Conservation (phyloP, 1,284 basidiomycete species). For the Sporisorium reilianum region DNA sequence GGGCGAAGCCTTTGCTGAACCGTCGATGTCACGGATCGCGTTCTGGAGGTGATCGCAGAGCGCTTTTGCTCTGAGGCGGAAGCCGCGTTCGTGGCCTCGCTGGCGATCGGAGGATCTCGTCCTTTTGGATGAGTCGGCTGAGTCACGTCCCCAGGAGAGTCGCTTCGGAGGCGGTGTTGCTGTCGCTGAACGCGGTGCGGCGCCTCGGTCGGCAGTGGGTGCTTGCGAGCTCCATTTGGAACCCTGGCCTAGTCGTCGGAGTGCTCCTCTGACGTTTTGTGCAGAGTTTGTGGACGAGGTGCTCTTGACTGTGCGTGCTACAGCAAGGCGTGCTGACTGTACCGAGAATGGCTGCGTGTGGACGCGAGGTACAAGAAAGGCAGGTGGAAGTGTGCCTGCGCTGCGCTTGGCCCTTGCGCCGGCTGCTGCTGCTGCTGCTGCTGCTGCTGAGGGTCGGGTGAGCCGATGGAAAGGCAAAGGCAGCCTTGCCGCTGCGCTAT, state of each 20-base stretch:
- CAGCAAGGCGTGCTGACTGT: background rate
- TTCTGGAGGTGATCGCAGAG: slow-evolving; percentile 12
- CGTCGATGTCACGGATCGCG: background rate
- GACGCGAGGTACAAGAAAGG: slow-evolving; percentile 23
- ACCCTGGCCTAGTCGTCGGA: slow-evolving; percentile 21
- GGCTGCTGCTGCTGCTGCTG: background rate
- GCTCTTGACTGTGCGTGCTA: slow-evolving; percentile 1
- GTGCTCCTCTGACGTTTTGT: slow-evolving; percentile 22
- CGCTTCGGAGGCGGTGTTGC: background rate
- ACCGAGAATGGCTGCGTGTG: slow-evolving; percentile 18
- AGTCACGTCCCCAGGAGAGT: background rate
- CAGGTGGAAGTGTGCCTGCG: slow-evolving; percentile 20
- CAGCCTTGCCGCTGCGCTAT: slow-evolving; percentile 14
- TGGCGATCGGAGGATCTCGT: background rate
- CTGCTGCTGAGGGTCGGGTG: background rate
- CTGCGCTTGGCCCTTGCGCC: background rate
- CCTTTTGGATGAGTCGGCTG: background rate
- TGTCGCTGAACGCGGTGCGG: background rate
- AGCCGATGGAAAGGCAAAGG: slow-evolving; percentile 12
- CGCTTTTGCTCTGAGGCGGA: slow-evolving; percentile 22
- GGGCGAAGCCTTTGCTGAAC: background rate
- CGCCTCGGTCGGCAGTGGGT: background rate
- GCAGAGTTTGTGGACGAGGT: slow-evolving; percentile 15
- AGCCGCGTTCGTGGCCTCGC: slow-evolving; percentile 15
- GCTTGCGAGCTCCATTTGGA: slow-evolving; percentile 22